Evolutionary conservation across 257 asterid genomes (phyloP), one percentile per base, ranked within the genome.

Genomic region (Solanum medicagineum): DNA sequence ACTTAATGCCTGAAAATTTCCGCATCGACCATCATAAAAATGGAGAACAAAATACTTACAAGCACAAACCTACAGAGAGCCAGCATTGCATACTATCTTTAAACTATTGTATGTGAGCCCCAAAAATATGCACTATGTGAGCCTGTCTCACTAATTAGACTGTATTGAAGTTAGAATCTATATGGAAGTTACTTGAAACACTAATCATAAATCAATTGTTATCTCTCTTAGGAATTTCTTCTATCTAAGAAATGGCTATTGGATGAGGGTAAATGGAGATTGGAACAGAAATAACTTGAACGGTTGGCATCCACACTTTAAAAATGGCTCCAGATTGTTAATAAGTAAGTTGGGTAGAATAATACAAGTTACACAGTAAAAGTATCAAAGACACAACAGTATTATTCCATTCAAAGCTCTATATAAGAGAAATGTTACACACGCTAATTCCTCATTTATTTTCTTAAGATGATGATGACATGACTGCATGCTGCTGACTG

Each of bases 1-100:
- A 80, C 92, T 93, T 80, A 96, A 59, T 53, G 98, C 99, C 98
- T 96, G 98, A n/a, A 51, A 79, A 86, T 77, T 85, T 80, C 8
- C 22, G 84, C 79, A 88, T 7, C 85, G 84, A 60, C 63, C 81
- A 81, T 57, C 47, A 73, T 68, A 63, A 57, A 44, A 36, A 87
- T 5, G 22, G 26, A 59, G 12, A 19, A 81, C 66, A 63, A 42
- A 77, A 79, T 29, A 9, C 57, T 69, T 11, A 66, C 32, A 59
- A 73, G 81, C 49, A 16, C 62, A 63, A 85, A 56, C 66, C 68
- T 82, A 82, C 26, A 62, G 56, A 81, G 70, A 62, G 20, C 8
- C 36, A 62, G 73, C 85, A 82, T 3, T 4, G 57, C 12, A n/a
- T 45, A 45, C 57, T n/a, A 73, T 73, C 57, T 73, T 44, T 45